Conservation (phyloP, 2,329 filamentous ascomycete species). For the Arthrobotrys sphaeroides region DNA sequence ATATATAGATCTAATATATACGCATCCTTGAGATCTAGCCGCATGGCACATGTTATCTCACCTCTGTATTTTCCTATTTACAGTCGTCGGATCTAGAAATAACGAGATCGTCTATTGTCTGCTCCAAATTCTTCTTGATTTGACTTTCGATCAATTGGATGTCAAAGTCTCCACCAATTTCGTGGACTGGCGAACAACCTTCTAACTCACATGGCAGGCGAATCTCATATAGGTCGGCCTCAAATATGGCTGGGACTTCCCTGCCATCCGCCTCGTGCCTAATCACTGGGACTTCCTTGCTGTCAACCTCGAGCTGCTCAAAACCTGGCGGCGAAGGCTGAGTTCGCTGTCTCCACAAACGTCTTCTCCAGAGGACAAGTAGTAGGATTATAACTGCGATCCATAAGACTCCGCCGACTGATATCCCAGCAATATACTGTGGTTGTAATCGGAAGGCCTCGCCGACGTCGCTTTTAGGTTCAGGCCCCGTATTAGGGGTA, state of each 20-base stretch:
- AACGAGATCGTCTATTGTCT: no score
- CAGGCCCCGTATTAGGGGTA: background rate
- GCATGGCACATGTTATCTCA: no score
- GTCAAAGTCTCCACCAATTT: background rate
- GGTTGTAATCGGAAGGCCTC: background rate
- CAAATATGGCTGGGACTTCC: background rate
- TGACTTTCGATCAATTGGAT: no score
- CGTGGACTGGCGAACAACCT: background rate
- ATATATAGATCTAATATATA: no score
- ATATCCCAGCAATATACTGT: background rate
- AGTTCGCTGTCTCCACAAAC: background rate
- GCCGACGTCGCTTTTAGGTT: background rate
- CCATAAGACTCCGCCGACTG: background rate
- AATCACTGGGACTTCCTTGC: background rate
- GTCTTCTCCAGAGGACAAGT: background rate
- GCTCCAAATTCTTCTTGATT: no score
- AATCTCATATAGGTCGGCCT: background rate
- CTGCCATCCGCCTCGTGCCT: background rate
- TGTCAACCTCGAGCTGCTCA: constrained; percentile 4
- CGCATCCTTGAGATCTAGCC: no score
- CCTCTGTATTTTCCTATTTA: no score
- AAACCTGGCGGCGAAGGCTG: background rate
- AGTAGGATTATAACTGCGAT: background rate
- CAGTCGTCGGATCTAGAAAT: no score
- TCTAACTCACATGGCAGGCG: background rate